Evolutionary conservation across 2,329 filamentous ascomycete genomes (phyloP).

Genomic region (Microthyrium microscopicum): DNA sequence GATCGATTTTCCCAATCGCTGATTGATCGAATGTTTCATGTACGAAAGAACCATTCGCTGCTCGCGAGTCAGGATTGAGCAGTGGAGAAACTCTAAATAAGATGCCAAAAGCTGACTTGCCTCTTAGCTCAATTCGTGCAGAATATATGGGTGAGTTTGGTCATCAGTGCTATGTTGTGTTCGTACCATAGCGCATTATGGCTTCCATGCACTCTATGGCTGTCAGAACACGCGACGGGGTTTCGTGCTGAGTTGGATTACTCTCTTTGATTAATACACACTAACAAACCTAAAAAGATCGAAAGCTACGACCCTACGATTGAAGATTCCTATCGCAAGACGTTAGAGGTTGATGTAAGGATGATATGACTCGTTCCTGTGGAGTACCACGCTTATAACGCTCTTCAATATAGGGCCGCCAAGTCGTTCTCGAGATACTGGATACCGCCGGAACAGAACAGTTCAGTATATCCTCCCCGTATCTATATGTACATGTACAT

Average conservation of each 20-base stretch:
- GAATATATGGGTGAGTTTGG: slow-evolving; percentile 86
- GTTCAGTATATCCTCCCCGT: slow-evolving; percentile 52
- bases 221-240: too few relatives aligned
- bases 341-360: slow-evolving; percentile 66
- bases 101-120: too few relatives aligned
- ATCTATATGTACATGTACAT: not conserved
- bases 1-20: too few relatives aligned
- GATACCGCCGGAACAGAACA: slow-evolving; percentile 87
- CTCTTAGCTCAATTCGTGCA: slow-evolving; percentile 91
- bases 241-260: too few relatives aligned
- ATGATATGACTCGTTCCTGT: too few relatives aligned
- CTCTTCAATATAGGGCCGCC: slow-evolving; percentile 45
- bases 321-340: slow-evolving; percentile 44
- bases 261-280: too few relatives aligned
- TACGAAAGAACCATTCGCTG: slow-evolving; percentile 10
- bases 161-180: too few relatives aligned
- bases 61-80: too few relatives aligned
- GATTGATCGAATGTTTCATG: slow-evolving; percentile 4
- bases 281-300: too few relatives aligned
- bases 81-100: slow-evolving; percentile 2
- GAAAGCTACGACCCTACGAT: slow-evolving; percentile 52
- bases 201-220: too few relatives aligned
- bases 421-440: slow-evolving; percentile 80
- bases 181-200: too few relatives aligned
- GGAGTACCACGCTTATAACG: not conserved